Evolutionary conservation across 2,329 filamentous ascomycete species (phyloP).

Genomic region (Apiospora kogelbergensis): DNA sequence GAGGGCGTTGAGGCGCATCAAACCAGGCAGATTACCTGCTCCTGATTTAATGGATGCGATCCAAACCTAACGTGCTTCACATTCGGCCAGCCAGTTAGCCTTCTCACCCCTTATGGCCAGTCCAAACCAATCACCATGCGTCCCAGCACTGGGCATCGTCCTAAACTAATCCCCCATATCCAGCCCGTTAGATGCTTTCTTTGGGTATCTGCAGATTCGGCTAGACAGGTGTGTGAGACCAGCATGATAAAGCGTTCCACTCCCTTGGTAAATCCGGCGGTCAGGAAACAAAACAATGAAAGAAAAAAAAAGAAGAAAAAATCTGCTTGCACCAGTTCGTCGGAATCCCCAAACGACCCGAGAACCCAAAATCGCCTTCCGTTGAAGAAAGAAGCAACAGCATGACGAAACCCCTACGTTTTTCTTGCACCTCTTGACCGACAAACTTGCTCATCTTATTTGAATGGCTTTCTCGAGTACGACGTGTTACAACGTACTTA

Average conservation of each 20-base stretch:
- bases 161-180: neutral
- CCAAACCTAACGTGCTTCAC: neutral
- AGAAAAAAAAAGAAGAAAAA: neutral
- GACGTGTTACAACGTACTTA: no score
- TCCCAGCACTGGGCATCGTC: neutral
- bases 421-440: neutral
- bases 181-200: neutral
- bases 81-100: neutral
- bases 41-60: neutral
- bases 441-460: neutral
- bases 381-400: neutral
- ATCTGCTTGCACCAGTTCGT: neutral
- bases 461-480: neutral
- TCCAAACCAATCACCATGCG: neutral
- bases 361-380: neutral
- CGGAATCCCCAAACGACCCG: neutral
- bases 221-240: neutral
- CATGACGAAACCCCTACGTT: neutral
- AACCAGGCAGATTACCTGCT: neutral
- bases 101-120: neutral
- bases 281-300: neutral
- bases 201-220: neutral
- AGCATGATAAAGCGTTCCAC: constrained; percentile 3
- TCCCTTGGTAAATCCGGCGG: neutral
- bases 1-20: neutral